Conservation (phyloP, 371 early-diverging fungal species). For the Saksenaea oblongispora region DNA sequence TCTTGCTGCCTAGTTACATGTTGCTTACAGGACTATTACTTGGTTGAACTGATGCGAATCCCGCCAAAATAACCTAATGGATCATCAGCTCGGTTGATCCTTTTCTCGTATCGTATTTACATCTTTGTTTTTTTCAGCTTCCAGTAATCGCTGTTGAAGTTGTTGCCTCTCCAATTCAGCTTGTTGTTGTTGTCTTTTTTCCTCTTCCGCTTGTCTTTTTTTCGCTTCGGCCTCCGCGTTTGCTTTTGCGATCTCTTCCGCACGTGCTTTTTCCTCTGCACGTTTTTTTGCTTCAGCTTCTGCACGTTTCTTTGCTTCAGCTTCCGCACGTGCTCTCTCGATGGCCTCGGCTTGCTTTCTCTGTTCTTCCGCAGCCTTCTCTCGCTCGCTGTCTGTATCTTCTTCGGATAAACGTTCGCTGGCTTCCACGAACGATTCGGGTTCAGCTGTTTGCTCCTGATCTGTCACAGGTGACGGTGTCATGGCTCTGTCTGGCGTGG, state of each 20-base stretch:
- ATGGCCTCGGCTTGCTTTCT: constrained; percentile 7
- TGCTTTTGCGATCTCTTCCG: constrained; percentile 12
- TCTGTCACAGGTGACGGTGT: constrained; percentile 30
- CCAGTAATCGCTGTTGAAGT: constrained; percentile 22
- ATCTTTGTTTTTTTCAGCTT: constrained; percentile 37
- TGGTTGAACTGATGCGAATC: constrained; percentile 33
- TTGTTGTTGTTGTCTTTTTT: constrained; percentile 12
- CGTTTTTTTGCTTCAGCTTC: constrained; percentile 15
- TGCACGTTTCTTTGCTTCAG: constrained; percentile 15
- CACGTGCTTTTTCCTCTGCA: constrained; percentile 5
- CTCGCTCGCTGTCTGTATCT: not conserved
- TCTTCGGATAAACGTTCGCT: constrained; percentile 21
- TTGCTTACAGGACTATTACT: constrained; percentile 24
- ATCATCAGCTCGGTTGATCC: not conserved
- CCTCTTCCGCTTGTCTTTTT: constrained; percentile 14
- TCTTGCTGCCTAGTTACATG: constrained; percentile 11
- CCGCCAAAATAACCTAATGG: constrained; percentile 21
- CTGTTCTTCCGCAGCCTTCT: constrained; percentile 13
- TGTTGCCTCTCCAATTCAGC: constrained; percentile 17
- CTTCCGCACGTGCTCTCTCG: constrained; percentile 9
- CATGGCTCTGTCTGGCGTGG: constrained; percentile 10
- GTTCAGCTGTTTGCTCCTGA: constrained; percentile 26
- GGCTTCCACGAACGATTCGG: constrained; percentile 38
- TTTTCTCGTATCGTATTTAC: constrained; percentile 5
- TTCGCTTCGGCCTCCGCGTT: constrained; percentile 11